These are phyloP conservation scores for Trichoderma lentiforme DNA, from an alignment of 2,329 filamentous ascomycete species.

Conservation along the genomic window DNA sequence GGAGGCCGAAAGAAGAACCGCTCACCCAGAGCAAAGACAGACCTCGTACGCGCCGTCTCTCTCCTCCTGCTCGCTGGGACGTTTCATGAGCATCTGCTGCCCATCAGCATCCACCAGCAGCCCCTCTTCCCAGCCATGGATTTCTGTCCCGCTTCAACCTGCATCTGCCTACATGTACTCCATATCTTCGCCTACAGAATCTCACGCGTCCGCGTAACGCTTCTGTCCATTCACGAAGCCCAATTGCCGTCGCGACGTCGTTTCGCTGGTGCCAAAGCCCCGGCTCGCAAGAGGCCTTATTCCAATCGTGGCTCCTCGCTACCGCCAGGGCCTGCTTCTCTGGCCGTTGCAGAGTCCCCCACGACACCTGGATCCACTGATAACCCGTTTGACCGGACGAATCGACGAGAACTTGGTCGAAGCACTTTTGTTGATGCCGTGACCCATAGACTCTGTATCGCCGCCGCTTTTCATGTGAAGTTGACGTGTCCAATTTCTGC, in stretches of 20 bases:
- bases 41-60: neutral
- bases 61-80: neutral
- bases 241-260: neutral
- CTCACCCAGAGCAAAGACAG: neutral
- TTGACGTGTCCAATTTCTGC: neutral
- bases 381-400: neutral
- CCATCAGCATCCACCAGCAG: neutral
- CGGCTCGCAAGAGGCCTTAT: neutral
- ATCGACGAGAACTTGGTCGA: neutral
- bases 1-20: neutral
- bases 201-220: neutral
- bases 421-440: neutral
- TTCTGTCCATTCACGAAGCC: slow-evolving; percentile 1
- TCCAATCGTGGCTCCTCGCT: neutral
- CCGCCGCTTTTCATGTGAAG: neutral
- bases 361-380: neutral
- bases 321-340: neutral
- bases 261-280: neutral
- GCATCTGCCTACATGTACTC: neutral
- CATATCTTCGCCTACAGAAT: neutral
- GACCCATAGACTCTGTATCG: neutral
- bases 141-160: neutral
- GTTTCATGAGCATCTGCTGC: neutral
- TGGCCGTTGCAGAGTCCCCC: neutral
- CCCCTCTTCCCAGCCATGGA: slow-evolving; percentile 9